Evolutionary conservation across 495 filamentous ascomycete genomes (phyloP), one percentile per base, ranked within the genome.

Genomic region (Penicillium antarcticum): DNA sequence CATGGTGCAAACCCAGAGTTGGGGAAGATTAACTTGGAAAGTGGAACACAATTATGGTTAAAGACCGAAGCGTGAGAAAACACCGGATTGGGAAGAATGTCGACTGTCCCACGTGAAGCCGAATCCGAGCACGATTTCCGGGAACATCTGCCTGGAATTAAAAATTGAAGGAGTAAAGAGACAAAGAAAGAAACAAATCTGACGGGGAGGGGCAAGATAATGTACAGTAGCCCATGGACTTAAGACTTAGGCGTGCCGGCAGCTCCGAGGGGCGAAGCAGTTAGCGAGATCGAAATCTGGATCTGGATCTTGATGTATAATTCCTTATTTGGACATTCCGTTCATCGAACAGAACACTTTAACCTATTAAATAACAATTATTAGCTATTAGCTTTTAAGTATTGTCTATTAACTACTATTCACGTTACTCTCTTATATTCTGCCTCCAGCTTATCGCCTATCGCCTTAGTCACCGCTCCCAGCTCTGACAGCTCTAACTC

Each of bases 81-180:
- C 48, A 52, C 62, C 60, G 59, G 57, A 69, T 62, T 46, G 67
- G 65, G 58, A 65, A 57, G 57, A 63, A 63, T 63, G 54, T 60
- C 53, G 57, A 62, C 47, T 53, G 54, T 67, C 48, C 61, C 60
- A 66, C 66, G 38, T 45, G 48, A 53, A 48, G 45, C 45, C 51
- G 42, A 52, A 41, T 37, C 42, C 34, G 58, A 44, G 17, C 45
- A 45, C 53, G 39, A 52, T 42, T 56, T 61, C 60, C 56, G 55
- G 48, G 56, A 60, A 60, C 63, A 63, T 65, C 47, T 46, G 14
- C 48, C 8, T 17, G 23, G 24, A 45, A 38, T 33, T 41, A 45
- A 46, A 4, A 41, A 26, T 26, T 12, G 37, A 50, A 53, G 44
- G 18, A 45, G 40, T 35, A 24, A 14, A 44, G 48, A 45, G 54